Evolutionary conservation across 73 alveolate species (phyloP).

Genomic region (Blepharisma japonicum): DNA sequence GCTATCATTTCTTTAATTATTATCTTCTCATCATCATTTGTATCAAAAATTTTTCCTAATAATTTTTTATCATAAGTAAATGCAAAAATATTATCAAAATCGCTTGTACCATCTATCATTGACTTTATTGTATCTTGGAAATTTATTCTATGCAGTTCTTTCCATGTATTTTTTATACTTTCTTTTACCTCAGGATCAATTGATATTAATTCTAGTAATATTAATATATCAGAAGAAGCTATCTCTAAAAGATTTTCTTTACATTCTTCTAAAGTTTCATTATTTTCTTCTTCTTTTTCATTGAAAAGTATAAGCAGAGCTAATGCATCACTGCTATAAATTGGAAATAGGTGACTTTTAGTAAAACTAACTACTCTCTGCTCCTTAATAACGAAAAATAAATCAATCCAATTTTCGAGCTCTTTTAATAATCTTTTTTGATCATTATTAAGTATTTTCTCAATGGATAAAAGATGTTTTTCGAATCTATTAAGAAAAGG

Average conservation of each 20-base stretch:
- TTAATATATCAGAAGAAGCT: not conserved
- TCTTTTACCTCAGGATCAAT: not conserved
- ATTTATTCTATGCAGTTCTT: not conserved
- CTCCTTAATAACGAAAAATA: too few relatives aligned
- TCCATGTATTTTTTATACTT: not conserved
- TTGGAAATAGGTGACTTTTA: too few relatives aligned
- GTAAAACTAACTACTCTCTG: too few relatives aligned
- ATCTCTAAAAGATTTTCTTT: not conserved
- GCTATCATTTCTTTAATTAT: not conserved
- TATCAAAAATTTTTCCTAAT: not conserved
- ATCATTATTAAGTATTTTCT: constrained; percentile 4
- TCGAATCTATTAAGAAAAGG: constrained; percentile 66
- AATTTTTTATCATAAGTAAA: not conserved
- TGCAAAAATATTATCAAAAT: not conserved
- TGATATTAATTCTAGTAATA: not conserved
- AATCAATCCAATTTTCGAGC: not conserved
- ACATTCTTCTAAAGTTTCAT: not conserved
- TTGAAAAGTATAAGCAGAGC: not conserved
- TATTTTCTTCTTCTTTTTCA: constrained; percentile 2
- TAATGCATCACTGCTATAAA: too few relatives aligned
- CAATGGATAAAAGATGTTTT: constrained; percentile 54
- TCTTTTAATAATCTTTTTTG: not conserved
- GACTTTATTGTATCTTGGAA: not conserved
- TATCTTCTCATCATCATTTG: not conserved
- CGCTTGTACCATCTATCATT: not conserved